A percentile compares a stretch with the other conserved stretches of the same genome.
These are phyloP conservation scores for Cenococcum geophilum DNA, from an alignment of 495 filamentous ascomycete genomes.

Conservation along the genomic window DNA sequence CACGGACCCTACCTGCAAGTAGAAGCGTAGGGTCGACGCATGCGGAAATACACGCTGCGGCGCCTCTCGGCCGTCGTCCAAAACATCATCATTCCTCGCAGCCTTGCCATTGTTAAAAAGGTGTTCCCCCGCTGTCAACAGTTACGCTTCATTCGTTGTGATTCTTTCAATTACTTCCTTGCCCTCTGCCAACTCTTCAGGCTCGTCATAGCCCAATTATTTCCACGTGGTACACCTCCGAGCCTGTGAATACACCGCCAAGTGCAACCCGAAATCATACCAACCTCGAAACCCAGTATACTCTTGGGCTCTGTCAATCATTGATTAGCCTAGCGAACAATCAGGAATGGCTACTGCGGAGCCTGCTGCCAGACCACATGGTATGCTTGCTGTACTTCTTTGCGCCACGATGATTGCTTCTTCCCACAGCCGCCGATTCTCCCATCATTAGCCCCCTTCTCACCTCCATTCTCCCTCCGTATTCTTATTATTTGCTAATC, in stretches of 20 bases:
- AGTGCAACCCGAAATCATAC: not conserved
- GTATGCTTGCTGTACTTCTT: constrained; percentile 43
- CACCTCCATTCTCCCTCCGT: not conserved
- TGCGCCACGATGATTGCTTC: not conserved
- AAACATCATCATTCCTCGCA: constrained; percentile 1
- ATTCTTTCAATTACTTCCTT: not conserved
- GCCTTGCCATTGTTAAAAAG: constrained; percentile 3
- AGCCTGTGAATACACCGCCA: constrained; percentile 25
- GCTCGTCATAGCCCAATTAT: constrained; percentile 27
- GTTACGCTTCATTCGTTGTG: not conserved
- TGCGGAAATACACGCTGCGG: not conserved
- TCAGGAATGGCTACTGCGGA: constrained; percentile 62
- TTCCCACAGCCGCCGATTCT: not conserved
- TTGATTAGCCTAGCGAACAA: constrained; percentile 3
- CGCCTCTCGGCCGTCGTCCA: not conserved
- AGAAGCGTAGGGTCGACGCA: not conserved
- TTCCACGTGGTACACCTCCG: constrained; percentile 26
- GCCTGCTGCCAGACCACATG: constrained; percentile 56
- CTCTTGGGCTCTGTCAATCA: constrained; percentile 5
- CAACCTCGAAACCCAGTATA: not conserved
- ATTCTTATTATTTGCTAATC: constrained; percentile 10
- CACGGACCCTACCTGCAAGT: not conserved
- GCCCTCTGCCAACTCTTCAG: constrained; percentile 14
- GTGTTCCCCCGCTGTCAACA: not conserved
- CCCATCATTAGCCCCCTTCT: not conserved